Percentiles rank a stretch among this genome's conserved stretches.
Evolutionary conservation across 192 early-diverging fungal genomes (phyloP).

Genomic region (Coemansia sp.): DNA sequence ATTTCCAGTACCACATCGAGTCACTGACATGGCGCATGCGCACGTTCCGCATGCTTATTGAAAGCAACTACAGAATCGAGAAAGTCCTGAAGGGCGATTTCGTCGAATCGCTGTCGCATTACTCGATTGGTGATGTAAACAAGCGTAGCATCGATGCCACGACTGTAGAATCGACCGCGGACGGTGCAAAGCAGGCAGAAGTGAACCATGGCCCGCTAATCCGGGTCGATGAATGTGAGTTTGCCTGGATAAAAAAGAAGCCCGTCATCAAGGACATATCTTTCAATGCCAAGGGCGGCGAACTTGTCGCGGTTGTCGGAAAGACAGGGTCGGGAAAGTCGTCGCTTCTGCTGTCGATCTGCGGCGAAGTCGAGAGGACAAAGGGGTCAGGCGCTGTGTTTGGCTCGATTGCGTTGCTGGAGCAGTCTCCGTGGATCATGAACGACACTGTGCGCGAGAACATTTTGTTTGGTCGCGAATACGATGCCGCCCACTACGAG

Average conservation of each 20-base stretch:
- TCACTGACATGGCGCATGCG: constrained; percentile 1
- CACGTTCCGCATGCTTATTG: constrained; percentile 4
- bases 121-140: background rate
- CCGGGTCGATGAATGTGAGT: constrained; percentile 22
- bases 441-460: constrained; percentile 72
- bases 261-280: constrained; percentile 46
- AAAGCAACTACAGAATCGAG: constrained; percentile 18
- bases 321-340: constrained; percentile 85
- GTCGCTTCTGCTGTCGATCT: constrained; percentile 78
- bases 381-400: constrained; percentile 55
- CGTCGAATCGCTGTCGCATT: constrained; percentile 17
- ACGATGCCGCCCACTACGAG: constrained; percentile 56
- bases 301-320: constrained; percentile 81
- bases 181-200: background rate
- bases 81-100: constrained; percentile 22
- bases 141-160: background rate
- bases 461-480: constrained; percentile 70
- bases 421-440: constrained; percentile 90
- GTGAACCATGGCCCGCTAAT: background rate
- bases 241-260: constrained; percentile 24
- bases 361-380: constrained; percentile 76
- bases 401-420: constrained; percentile 74
- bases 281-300: constrained; percentile 54
- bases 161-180: background rate
- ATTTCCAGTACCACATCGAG: constrained; percentile 8